Percentiles rank a stretch among this genome's conserved stretches.
Conservation (phyloP, 192 early-diverging fungal species). For the Mortierella alpina region DNA sequence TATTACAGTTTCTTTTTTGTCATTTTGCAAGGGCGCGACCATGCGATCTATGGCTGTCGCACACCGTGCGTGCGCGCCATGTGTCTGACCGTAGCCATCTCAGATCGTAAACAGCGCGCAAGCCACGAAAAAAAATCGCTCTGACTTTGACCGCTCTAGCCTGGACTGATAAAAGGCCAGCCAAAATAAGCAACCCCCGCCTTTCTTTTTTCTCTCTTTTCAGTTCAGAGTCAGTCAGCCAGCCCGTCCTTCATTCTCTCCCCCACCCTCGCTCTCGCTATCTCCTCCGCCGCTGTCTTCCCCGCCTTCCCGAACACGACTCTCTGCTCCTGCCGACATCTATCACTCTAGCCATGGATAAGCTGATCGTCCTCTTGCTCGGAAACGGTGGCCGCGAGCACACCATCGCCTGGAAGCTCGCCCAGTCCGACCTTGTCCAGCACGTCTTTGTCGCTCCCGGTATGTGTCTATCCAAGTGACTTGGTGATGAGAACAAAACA, state of each 20-base stretch:
- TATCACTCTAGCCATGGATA: slow-evolving; percentile 22
- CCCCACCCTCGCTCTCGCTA: not conserved
- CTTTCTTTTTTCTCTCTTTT: slow-evolving; percentile 1
- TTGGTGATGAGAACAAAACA: not conserved
- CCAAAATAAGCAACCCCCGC: not conserved
- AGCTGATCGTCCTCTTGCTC: slow-evolving; percentile 83
- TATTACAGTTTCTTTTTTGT: slow-evolving; percentile 11
- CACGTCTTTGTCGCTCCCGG: slow-evolving; percentile 94
- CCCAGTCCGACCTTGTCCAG: slow-evolving; percentile 79
- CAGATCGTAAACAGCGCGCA: too few species aligned
- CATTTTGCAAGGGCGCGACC: too few species aligned
- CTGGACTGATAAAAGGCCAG: too few species aligned
- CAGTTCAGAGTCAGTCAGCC: not conserved
- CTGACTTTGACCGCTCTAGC: too few species aligned
- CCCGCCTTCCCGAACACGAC: not conserved
- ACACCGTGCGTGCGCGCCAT: too few species aligned
- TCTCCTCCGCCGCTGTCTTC: not conserved
- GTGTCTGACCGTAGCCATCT: too few species aligned
- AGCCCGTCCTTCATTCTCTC: not conserved
- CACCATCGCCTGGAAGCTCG: slow-evolving; percentile 92
- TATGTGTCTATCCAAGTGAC: slow-evolving; percentile 40
- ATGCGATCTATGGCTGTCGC: too few species aligned
- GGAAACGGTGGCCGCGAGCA: slow-evolving; percentile 98
- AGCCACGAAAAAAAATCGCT: too few species aligned
- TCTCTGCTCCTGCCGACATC: not conserved